These are phyloP conservation scores for Neurospora sp. DNA, from an alignment of 495 filamentous ascomycete species.

Conservation along the genomic window DNA sequence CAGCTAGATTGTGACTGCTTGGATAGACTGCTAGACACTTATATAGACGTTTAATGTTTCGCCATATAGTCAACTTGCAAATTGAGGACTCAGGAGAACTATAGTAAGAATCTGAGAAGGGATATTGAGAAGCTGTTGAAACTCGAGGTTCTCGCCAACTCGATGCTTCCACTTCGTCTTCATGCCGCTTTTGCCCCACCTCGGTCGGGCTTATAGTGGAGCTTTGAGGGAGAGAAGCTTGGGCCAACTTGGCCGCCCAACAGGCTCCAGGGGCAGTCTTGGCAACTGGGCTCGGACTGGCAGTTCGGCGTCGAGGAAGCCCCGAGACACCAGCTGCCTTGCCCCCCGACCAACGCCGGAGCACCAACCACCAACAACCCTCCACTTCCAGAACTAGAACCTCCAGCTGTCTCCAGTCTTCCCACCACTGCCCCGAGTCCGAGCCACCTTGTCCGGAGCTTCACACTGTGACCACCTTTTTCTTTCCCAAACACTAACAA, in stretches of 20 bases:
- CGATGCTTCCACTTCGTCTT: background rate
- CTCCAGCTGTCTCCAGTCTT: constrained; percentile 4
- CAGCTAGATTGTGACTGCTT: background rate
- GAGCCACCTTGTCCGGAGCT: background rate
- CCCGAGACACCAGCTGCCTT: constrained; percentile 1
- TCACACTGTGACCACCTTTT: background rate
- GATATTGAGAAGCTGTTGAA: background rate
- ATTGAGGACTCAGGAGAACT: background rate
- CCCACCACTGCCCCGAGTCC: background rate
- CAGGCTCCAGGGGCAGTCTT: background rate
- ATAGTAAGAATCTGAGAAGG: background rate
- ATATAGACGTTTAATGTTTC: background rate
- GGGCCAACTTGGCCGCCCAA: constrained; percentile 17
- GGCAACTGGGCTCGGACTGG: background rate
- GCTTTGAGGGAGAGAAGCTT: constrained; percentile 9
- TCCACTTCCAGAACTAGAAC: constrained; percentile 13
- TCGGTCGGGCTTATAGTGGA: background rate
- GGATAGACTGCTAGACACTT: background rate
- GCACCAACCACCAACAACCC: constrained; percentile 17
- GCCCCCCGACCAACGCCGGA: constrained; percentile 10
- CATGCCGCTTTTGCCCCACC: background rate
- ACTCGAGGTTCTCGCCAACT: background rate
- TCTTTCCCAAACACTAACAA: constrained; percentile 6
- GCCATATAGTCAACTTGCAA: background rate
- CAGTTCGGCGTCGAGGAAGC: constrained; percentile 9